Percentiles rank a stretch among this genome's conserved stretches.
Evolutionary conservation across 2,329 filamentous ascomycete genomes (phyloP).

Genomic region (Tolypocladium tropicale): DNA sequence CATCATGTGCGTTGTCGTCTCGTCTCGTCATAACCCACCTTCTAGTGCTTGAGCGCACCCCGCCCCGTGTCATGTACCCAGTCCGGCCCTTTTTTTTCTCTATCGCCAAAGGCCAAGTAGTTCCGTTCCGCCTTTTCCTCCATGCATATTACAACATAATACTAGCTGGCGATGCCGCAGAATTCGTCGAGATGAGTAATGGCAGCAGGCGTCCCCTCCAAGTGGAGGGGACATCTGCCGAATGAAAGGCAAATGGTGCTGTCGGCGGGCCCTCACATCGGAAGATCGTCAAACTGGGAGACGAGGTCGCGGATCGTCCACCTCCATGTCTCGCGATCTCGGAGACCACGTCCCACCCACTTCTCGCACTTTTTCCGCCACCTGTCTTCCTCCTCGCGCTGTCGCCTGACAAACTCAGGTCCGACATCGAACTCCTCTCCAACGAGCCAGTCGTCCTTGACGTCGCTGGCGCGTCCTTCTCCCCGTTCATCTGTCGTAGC

Average conservation of each 20-base stretch:
- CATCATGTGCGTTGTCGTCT: conserved; percentile 2
- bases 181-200: background rate
- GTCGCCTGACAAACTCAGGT: conserved; percentile 80
- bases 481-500: conserved; percentile 37
- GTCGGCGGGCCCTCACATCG: conserved; percentile 14
- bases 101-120: background rate
- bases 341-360: conserved; percentile 59
- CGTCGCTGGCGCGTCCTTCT: conserved; percentile 44
- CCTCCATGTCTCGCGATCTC: conserved; percentile 56
- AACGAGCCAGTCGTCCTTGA: conserved; percentile 72
- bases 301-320: conserved; percentile 63
- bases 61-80: background rate
- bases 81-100: background rate
- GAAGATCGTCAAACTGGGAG: conserved; percentile 29
- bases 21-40: conserved; percentile 2
- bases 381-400: conserved; percentile 82
- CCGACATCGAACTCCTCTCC: conserved; percentile 97
- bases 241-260: background rate
- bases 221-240: background rate
- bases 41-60: background rate
- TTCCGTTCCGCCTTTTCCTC: background rate
- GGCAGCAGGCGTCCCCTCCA: too few species aligned
- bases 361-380: conserved; percentile 83
- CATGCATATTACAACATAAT: background rate
- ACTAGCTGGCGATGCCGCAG: background rate